Evolutionary conservation across 305 asterid species (phyloP), one percentile per base, ranked within the genome.

Genomic region (Rubia tinctorum): DNA sequence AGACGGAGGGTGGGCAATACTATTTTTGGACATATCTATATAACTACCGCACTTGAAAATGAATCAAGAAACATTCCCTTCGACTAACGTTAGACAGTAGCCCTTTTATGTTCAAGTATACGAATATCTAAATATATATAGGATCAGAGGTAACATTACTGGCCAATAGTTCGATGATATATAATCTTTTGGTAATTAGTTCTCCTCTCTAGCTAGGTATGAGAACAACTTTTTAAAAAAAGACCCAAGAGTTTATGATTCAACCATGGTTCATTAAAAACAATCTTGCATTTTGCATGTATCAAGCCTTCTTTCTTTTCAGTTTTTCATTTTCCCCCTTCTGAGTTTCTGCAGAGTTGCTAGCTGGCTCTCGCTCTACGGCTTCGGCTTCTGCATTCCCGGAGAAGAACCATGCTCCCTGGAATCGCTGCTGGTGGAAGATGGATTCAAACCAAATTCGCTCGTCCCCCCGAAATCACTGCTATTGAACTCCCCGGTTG

Each of bases 371-470:
- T 25, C n/a, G 7, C 10, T 27, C 42, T 66, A 71, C n/a, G 55
- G 53, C 60, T 77, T 71, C 25, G 51, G 63, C 55, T 15, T 73
- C 60, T 66, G 76, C 20, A 13, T 34, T 8, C n/a, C 69, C 1
- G 73, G 58, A 15, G 64, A 44, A 15, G 64, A 44, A 11, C 30
- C 58, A 58, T 8, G 56, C 17, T 63, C 78, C 13, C 75, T 71
- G 58, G 75, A 59, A 40, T 82, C 85, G 17, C 78, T 65, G 71
- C 84, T 77, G 10, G 89, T 75, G 39, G 88, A 55, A 5, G 90
- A 86, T 8, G 84, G 84, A 60, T 82, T 74, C 8, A 75, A 76
- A 3, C 87, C 88, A 71, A 76, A 86, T 18, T 88, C 91, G n/a
- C 89, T 80, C 1, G 88, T 84, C 23, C 20, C 80, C 14, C 86